Base-by-base conservation (phyloP, 352 stramenopile genomes). In the Globisporangium heterothallicum region DNA sequence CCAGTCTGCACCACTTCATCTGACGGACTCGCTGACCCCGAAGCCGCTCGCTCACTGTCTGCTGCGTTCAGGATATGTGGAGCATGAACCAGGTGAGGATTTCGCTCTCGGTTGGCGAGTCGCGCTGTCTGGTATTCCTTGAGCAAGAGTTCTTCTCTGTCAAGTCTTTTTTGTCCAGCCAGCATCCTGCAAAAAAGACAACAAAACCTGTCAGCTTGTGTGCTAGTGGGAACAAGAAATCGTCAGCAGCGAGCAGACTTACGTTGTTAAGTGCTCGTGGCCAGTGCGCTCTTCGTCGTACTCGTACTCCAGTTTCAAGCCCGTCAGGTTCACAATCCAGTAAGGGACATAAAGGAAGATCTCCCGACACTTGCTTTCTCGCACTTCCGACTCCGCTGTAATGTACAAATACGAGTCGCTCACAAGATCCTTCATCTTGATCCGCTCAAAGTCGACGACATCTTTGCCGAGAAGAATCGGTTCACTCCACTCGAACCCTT, bases 271-370 rank as follows among this genome's bases (percentile, higher is more conserved):
- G 49, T 94, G 82, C 42, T 92, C 84, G 26, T 73, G 62, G 6
- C 67, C 70, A 27, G 79, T 79, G 47, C 68, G 68, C n/a, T 88
- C 80, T 52, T 88, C 69, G 29, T 93, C 84, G 41, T 84, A 86
- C 64, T 89, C 77, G 53, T 86, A 93, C 45, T 94, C 84, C 12
- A 94, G 66, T 59, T 89, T 82, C 8, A 94, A 57, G 0, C 80
- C 80, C 12, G 82, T 93, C 44, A 92, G 60, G 49, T 94, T 94
- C 22, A 94, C 78, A 45, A 94, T 89, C 84, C 84, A 94, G 60
- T 93, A 94, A 13, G 84, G 84, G 10, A 92, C 80, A 49, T 84
- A 93, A n/a, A 94, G 56, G 14, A 86, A 80, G 35, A 94, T 58
- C 46, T 93, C 82, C 9, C 70, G 72, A 24, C 76, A 89, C 7